These are phyloP conservation scores for Mucor saturninus DNA, from an alignment of 371 early-diverging fungal species.

Conservation along the genomic window DNA sequence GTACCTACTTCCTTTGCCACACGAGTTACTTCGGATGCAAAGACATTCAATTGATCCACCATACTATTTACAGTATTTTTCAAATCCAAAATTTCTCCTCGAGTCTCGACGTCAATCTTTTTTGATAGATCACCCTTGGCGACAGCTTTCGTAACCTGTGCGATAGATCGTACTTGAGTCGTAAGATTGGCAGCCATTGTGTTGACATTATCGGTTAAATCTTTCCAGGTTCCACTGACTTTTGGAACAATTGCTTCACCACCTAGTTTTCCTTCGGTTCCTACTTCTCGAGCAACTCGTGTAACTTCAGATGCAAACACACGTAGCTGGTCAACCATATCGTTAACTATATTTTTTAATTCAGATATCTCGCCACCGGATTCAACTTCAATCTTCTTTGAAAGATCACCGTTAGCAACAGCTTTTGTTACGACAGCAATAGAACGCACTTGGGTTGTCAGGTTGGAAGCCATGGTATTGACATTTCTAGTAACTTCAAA, in stretches of 20 bases:
- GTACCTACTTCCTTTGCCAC: constrained; percentile 39
- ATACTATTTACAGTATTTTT: constrained; percentile 72
- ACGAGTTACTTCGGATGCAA: constrained; percentile 49
- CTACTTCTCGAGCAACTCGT: constrained; percentile 50
- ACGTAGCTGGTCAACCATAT: constrained; percentile 53
- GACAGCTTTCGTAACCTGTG: constrained; percentile 58
- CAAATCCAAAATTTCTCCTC: constrained; percentile 65
- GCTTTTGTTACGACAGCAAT: constrained; percentile 66
- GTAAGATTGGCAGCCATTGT: constrained; percentile 55
- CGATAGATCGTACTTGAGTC: constrained; percentile 58
- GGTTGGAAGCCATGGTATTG: constrained; percentile 65
- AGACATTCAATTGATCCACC: constrained; percentile 45
- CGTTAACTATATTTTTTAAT: constrained; percentile 47
- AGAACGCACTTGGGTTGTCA: constrained; percentile 63
- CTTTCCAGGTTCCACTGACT: constrained; percentile 56
- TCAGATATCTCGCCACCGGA: constrained; percentile 52
- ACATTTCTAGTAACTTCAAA: constrained; percentile 69
- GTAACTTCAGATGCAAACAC: constrained; percentile 48
- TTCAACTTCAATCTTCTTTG: constrained; percentile 44
- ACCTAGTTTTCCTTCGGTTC: constrained; percentile 54
- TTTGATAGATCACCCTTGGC: constrained; percentile 63
- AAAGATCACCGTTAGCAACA: constrained; percentile 61
- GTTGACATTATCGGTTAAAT: constrained; percentile 57
- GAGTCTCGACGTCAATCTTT: constrained; percentile 65
- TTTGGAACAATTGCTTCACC: constrained; percentile 40